Conservation (phyloP, 179 eudicot genomes). For the Actinidia polygama region DNA sequence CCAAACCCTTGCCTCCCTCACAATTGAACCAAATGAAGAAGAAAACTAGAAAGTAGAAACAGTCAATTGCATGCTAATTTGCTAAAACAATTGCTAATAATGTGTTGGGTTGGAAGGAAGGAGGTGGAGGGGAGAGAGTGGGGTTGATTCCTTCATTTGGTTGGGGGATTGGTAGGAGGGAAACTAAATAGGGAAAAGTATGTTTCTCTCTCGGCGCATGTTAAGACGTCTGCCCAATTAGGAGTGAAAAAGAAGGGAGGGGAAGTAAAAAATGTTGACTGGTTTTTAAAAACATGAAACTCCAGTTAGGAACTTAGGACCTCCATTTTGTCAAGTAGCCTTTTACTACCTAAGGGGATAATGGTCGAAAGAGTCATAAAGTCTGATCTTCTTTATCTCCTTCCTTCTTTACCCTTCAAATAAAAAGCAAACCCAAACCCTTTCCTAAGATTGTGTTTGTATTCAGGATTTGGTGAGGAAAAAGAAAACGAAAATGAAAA, state of each 20-base stretch:
- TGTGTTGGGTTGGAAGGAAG: neutral
- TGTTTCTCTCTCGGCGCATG: neutral
- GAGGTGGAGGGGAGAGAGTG: neutral
- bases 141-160: neutral
- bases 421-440: neutral
- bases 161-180: neutral
- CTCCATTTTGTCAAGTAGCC: too few species aligned
- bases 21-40: neutral
- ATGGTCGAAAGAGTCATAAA: too few species aligned
- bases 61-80: neutral
- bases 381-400: too few species aligned
- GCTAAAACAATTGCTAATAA: neutral
- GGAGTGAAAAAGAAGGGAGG: too few species aligned
- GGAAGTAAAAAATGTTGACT: too few species aligned
- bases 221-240: neutral
- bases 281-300: too few species aligned
- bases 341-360: too few species aligned
- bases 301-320: too few species aligned
- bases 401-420: neutral
- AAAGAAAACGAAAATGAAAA: too few species aligned
- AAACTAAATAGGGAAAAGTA: neutral
- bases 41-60: neutral
- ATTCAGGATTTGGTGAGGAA: too few species aligned
- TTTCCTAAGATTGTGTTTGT: too few species aligned
- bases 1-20: neutral